A percentile compares a stretch with the other conserved stretches of the same genome.
Evolutionary conservation across 306 rosid species (phyloP).

Genomic region (Lathyrus sativus): DNA sequence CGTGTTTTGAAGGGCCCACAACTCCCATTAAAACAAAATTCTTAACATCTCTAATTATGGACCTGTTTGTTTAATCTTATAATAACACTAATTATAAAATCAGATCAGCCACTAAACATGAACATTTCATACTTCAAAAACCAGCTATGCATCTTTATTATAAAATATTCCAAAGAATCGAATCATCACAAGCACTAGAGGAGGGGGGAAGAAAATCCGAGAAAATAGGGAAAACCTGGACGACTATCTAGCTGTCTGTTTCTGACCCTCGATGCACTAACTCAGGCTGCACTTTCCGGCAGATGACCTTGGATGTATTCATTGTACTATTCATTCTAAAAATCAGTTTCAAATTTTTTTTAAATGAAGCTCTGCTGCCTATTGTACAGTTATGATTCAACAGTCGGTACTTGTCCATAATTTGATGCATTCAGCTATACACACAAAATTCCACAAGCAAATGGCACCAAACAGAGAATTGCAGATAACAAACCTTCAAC

Average conservation of each 20-base stretch:
- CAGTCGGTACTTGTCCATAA: constrained; percentile 19
- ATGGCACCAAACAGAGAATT: constrained; percentile 23
- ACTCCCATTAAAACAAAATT: too few species aligned
- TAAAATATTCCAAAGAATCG: background rate
- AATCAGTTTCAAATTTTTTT: constrained; percentile 8
- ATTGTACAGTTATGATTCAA: constrained; percentile 17
- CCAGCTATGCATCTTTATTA: background rate
- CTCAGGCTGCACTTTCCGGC: too few species aligned
- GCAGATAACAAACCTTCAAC: constrained; percentile 62
- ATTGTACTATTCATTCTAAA: constrained; percentile 15
- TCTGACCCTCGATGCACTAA: background rate
- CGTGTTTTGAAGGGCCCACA: too few species aligned
- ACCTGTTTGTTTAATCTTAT: too few species aligned
- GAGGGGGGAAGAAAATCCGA: background rate
- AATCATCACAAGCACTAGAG: background rate
- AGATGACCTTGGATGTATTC: background rate
- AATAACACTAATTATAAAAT: too few species aligned
- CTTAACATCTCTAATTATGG: too few species aligned
- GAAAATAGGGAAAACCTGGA: background rate
- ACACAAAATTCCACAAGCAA: constrained; percentile 27
- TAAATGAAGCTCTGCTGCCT: constrained; percentile 19
- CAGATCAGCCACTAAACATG: too few species aligned
- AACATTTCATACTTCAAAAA: background rate
- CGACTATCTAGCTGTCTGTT: background rate
- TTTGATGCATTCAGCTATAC: constrained; percentile 29